A percentile compares a stretch with the other conserved stretches of the same genome.
phyloP scores from a whole-genome alignment of 2,329 filamentous ascomycete species.

The Cercospora sp. region DNA sequence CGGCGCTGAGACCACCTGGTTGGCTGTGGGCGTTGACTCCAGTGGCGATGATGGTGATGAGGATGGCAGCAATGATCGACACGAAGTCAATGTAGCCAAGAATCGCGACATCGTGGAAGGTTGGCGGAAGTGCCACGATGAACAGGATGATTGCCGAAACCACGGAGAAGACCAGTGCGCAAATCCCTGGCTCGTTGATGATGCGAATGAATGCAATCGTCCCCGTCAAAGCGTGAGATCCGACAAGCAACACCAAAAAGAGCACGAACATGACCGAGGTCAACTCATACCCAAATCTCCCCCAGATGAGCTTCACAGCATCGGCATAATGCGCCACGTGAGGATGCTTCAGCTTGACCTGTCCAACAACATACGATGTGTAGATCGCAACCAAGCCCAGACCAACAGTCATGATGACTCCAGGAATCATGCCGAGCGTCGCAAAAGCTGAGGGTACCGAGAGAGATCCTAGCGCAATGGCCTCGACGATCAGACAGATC shows the following conservation, averaged over 20 bases:
- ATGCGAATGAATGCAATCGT: constrained; percentile 50
- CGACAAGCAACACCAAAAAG: constrained; percentile 47
- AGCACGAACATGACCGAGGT: constrained; percentile 47
- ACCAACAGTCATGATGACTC: constrained; percentile 56
- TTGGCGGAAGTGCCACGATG: constrained; percentile 40
- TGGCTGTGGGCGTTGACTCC: constrained; percentile 35
- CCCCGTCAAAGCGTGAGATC: constrained; percentile 48
- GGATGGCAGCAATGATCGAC: constrained; percentile 40
- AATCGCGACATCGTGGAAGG: constrained; percentile 40
- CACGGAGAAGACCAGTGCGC: constrained; percentile 47
- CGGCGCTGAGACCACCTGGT: constrained; percentile 36
- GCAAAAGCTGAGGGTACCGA: constrained; percentile 59
- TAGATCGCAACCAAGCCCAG: constrained; percentile 62
- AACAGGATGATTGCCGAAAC: constrained; percentile 47
- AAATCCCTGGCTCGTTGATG: constrained; percentile 41
- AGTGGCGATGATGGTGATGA: constrained; percentile 41
- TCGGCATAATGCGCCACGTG: constrained; percentile 49
- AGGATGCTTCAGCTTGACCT: constrained; percentile 58
- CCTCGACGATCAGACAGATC: constrained; percentile 59
- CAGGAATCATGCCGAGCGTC: constrained; percentile 56
- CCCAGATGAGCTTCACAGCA: constrained; percentile 47
- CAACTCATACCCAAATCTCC: constrained; percentile 46
- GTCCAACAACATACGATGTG: constrained; percentile 62
- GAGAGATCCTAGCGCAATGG: constrained; percentile 59
- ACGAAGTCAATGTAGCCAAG: constrained; percentile 43